Evolutionary conservation across 768 basidiomycete genomes (phyloP), one percentile per base, ranked within the genome.

Genomic region (Epithele typhae): DNA sequence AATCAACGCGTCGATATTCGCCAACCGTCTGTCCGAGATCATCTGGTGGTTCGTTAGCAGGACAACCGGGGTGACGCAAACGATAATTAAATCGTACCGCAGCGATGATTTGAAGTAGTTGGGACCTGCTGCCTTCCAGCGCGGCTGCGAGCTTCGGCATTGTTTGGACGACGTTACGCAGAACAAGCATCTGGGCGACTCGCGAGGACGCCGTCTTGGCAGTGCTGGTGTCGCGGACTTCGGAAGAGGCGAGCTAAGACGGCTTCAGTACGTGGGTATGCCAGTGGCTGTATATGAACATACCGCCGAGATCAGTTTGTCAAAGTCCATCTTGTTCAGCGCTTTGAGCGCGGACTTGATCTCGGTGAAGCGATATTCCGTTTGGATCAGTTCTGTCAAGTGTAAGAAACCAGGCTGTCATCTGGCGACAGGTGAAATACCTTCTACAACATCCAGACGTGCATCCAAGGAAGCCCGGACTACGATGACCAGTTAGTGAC

Each of bases 391-490:
- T 52, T 94, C 91, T 88, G 58, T 17, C 12, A 53, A 35, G 39
- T 21, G 51, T 51, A 17, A 39, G 23, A 17, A 14, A 48, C 4
- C 35, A 15, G 19, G 4, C 37, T 36, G 8, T 36, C 35, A 36
- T 8, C 17, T 6, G 7, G 15, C 35, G 12, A 8, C 7, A 17
- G 9, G 7, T 19, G 18, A 8, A n/a, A 12, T 43, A 78, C 92
- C 89, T 74, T 91, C 82, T 3, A 96, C 92, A 9, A 82, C 88
- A 51, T 95, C 91, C 15, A 96, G 75, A 10, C 95, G 77, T 1
- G 84, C 83, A 55, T 92, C 80, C 34, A 96, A 1, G 23, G n/a
- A n/a, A n/a, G n/a, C n/a, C n/a, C 23, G 9, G 2, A 21, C 4
- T 8, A 25, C 17, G n/a, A n/a, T n/a, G n/a, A n/a, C n/a, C n/a